A percentile compares a stretch with the other conserved stretches of the same genome.
phyloP scores from a whole-genome alignment of 805 yeast genomes.

The Sungouiozyma ichnusensis region DNA sequence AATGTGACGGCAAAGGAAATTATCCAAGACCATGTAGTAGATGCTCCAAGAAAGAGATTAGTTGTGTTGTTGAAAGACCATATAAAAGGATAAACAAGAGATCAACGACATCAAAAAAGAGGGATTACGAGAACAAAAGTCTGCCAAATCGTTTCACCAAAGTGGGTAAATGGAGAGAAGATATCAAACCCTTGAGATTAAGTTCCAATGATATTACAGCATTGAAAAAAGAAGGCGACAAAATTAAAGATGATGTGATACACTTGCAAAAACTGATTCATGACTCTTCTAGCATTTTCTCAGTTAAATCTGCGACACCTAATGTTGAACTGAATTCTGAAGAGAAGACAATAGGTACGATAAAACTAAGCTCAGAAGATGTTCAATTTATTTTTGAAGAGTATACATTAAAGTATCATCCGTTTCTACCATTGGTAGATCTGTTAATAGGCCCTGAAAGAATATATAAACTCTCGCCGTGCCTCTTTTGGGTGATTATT shows the following conservation, averaged over 20 bases:
- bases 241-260: not conserved
- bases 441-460: slow-evolving; percentile 70
- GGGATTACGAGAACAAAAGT: too few relatives aligned
- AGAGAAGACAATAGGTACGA: slow-evolving; percentile 60
- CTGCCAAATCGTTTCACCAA: too few relatives aligned
- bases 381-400: slow-evolving; percentile 57
- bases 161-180: too few relatives aligned
- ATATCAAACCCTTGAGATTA: too few relatives aligned
- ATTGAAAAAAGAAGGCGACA: not conserved
- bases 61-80: slow-evolving; percentile 67
- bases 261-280: not conserved
- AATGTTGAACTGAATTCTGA: slow-evolving; percentile 30
- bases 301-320: not conserved
- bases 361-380: slow-evolving; percentile 44
- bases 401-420: slow-evolving; percentile 67
- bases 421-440: slow-evolving; percentile 80
- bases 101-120: slow-evolving; percentile 43
- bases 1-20: slow-evolving; percentile 70
- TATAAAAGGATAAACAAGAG: slow-evolving; percentile 84
- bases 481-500: slow-evolving; percentile 89
- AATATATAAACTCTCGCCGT: slow-evolving; percentile 72
- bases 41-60: slow-evolving; percentile 57
- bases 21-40: slow-evolving; percentile 74
- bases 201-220: not conserved
- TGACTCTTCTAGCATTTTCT: not conserved